Evolutionary conservation across 2,329 filamentous ascomycete genomes (phyloP).

Genomic region (Furcasterigmium sp.): DNA sequence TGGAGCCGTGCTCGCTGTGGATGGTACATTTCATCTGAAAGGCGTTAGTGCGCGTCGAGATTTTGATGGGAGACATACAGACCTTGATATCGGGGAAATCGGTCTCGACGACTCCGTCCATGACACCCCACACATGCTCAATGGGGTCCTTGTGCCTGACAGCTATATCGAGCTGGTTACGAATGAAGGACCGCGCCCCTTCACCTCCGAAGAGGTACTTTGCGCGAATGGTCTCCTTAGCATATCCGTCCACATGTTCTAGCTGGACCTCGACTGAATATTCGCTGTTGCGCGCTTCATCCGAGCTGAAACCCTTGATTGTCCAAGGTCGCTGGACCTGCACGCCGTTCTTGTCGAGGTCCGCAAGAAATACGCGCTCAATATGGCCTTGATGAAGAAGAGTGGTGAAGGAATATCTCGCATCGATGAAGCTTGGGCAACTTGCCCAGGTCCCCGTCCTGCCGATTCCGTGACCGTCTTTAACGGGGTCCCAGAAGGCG

Average conservation of each 20-base stretch:
- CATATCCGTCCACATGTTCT: slow-evolving; percentile 68
- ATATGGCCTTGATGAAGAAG: slow-evolving; percentile 68
- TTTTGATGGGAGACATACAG: slow-evolving; percentile 10
- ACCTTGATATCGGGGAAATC: slow-evolving; percentile 75
- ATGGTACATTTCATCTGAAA: slow-evolving; percentile 67
- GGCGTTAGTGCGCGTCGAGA: neutral
- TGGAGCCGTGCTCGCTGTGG: slow-evolving; percentile 67
- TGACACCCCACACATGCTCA: slow-evolving; percentile 69
- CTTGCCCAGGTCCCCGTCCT: slow-evolving; percentile 76
- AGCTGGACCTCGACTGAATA: slow-evolving; percentile 80
- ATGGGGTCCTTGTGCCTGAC: slow-evolving; percentile 68
- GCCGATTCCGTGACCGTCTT: slow-evolving; percentile 51
- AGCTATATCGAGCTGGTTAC: slow-evolving; percentile 61
- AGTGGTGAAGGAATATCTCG: slow-evolving; percentile 65
- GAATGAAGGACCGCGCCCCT: slow-evolving; percentile 62
- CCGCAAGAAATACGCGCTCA: slow-evolving; percentile 63
- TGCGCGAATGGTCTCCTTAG: slow-evolving; percentile 59
- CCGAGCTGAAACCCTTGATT: slow-evolving; percentile 55
- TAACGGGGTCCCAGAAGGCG: slow-evolving; percentile 65
- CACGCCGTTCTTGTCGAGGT: slow-evolving; percentile 57
- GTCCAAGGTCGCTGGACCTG: slow-evolving; percentile 61
- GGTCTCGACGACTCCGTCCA: slow-evolving; percentile 67
- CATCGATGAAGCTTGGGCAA: slow-evolving; percentile 78
- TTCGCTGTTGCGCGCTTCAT: slow-evolving; percentile 48
- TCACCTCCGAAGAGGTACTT: slow-evolving; percentile 71